Percentiles rank a stretch among this genome's conserved stretches.
Conservation (phyloP, 2,329 filamentous ascomycete genomes). For the Thelonectria rubi region DNA sequence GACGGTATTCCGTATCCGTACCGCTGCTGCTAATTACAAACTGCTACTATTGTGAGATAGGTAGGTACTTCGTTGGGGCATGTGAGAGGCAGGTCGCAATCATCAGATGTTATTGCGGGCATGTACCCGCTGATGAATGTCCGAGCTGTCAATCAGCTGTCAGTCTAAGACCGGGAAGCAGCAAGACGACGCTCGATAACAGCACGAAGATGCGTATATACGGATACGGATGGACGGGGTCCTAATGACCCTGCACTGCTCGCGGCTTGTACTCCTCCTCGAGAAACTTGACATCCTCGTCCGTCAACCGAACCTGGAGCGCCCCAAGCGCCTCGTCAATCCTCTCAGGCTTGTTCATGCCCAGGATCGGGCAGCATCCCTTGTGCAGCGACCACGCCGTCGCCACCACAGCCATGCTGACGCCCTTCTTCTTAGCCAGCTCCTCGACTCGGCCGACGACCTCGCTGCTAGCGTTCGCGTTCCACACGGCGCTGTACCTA, state of each 20-base stretch:
- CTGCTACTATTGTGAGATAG: slow-evolving; percentile 8
- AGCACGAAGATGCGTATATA: too few species aligned
- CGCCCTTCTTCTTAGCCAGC: slow-evolving; percentile 63
- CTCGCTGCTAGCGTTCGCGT: slow-evolving; percentile 31
- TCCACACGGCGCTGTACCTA: slow-evolving; percentile 27
- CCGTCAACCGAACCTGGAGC: slow-evolving; percentile 58
- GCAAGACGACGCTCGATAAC: slow-evolving; percentile 1
- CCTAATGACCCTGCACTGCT: slow-evolving; percentile 46
- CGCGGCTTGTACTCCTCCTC: slow-evolving; percentile 69
- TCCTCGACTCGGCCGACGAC: slow-evolving; percentile 55
- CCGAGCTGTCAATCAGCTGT: not conserved
- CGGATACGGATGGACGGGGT: too few species aligned
- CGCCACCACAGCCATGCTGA: slow-evolving; percentile 71
- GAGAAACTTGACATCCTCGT: slow-evolving; percentile 68
- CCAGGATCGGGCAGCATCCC: slow-evolving; percentile 67
- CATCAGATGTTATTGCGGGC: slow-evolving; percentile 16
- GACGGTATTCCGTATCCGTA: not conserved
- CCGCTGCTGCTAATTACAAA: not conserved
- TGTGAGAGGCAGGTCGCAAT: slow-evolving; percentile 4
- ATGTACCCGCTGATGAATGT: not conserved
- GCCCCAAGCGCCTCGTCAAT: slow-evolving; percentile 67
- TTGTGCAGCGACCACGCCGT: slow-evolving; percentile 68
- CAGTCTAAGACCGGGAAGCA: not conserved
- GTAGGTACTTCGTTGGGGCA: not conserved
- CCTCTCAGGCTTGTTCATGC: slow-evolving; percentile 64